These are phyloP conservation scores for Scedosporium boydii DNA, from an alignment of 2,329 filamentous ascomycete species.

Conservation along the genomic window DNA sequence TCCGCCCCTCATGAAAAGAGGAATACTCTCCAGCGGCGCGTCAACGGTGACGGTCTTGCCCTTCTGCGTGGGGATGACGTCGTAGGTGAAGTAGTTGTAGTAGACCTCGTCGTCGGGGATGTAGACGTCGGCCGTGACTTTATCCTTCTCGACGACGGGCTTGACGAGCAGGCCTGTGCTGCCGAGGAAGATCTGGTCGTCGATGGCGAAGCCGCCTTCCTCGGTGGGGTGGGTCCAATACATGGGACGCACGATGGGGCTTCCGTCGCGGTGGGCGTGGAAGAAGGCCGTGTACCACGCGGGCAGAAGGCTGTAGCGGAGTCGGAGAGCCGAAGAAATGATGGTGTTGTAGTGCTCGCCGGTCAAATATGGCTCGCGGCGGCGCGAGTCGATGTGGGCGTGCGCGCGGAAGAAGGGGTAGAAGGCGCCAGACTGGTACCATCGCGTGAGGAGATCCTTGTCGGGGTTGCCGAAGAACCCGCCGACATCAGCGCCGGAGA, in stretches of 20 bases:
- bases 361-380: constrained; percentile 84
- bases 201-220: constrained; percentile 77
- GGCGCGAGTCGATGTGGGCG: constrained; percentile 90
- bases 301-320: constrained; percentile 83
- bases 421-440: constrained; percentile 95
- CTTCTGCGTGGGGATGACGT: constrained; percentile 57
- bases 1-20: constrained; percentile 84
- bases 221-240: constrained; percentile 86
- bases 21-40: constrained; percentile 78
- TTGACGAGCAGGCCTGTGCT: constrained; percentile 85
- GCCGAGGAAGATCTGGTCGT: constrained; percentile 90
- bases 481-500: constrained; percentile 89
- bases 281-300: constrained; percentile 98
- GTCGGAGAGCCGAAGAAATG: constrained; percentile 75
- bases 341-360: constrained; percentile 79
- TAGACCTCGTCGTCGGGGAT: constrained; percentile 83
- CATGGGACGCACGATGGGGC: constrained; percentile 82
- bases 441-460: constrained; percentile 81
- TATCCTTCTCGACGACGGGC: constrained; percentile 72
- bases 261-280: constrained; percentile 71
- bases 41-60: constrained; percentile 61
- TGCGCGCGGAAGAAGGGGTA: constrained; percentile 98
- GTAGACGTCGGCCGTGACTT: constrained; percentile 67
- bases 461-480: constrained; percentile 97
- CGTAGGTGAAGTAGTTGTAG: constrained; percentile 92